These are phyloP conservation scores for Oenanthe sinensis DNA, from an alignment of 129 eudicot genomes.

Conservation along the genomic window DNA sequence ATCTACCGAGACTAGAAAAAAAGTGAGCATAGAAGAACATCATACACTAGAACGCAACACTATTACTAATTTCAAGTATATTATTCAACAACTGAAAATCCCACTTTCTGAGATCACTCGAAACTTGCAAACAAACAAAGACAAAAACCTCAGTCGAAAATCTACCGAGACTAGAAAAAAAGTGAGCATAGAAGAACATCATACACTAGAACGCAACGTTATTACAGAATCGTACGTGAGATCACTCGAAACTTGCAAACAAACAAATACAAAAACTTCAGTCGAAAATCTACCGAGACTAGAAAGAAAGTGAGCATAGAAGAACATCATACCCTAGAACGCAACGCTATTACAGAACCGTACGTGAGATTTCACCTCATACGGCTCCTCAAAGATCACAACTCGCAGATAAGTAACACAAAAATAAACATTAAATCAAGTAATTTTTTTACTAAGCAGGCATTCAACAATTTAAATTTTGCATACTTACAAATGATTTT, in stretches of 20 bases:
- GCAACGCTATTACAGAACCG: too few species aligned
- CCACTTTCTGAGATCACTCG: neutral
- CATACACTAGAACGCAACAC: neutral
- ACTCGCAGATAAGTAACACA: neutral
- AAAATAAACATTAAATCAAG: neutral
- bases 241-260: neutral
- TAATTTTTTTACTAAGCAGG: neutral
- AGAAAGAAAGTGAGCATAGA: neutral
- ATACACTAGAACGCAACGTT: neutral
- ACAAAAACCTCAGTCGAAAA: neutral
- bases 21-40: neutral
- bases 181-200: neutral
- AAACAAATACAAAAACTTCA: neutral
- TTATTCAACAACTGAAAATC: neutral
- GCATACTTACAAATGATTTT: neutral
- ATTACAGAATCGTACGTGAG: too few species aligned
- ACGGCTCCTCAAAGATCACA: too few species aligned
- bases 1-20: neutral
- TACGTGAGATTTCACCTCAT: too few species aligned
- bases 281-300: neutral
- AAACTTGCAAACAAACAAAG: neutral
- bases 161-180: neutral
- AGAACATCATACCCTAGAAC: neutral
- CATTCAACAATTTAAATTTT: neutral
- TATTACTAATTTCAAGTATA: neutral